phyloP scores from a whole-genome alignment of 352 stramenopile species.

The Pythium aquatile region DNA sequence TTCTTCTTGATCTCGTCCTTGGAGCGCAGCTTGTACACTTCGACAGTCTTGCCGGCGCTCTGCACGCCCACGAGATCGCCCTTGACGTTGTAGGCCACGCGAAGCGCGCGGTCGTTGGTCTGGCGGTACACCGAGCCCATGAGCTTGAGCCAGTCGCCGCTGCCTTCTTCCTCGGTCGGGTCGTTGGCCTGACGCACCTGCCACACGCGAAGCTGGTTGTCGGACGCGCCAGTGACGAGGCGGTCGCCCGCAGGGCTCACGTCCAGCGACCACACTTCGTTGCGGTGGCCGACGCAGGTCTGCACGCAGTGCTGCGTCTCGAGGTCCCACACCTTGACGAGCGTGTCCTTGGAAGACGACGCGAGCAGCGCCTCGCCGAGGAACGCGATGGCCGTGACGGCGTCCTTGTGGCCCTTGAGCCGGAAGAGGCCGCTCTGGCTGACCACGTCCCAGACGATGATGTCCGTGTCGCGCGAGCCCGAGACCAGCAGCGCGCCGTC shows the following conservation, averaged over 20 bases:
- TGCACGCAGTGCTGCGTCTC: conserved; percentile 93
- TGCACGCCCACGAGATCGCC: conserved; percentile 75
- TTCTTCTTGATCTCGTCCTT: conserved; percentile 91
- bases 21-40: conserved; percentile 88
- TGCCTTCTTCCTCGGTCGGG: conserved; percentile 12
- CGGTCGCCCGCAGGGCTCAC: conserved; percentile 62
- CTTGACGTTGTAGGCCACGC: conserved; percentile 55
- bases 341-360: conserved; percentile 91
- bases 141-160: conserved; percentile 53
- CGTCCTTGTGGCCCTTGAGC: conserved; percentile 92
- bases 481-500: conserved; percentile 82
- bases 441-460: conserved; percentile 94
- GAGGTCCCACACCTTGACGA: conserved; percentile 95
- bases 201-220: conserved; percentile 84
- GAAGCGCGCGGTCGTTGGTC: conserved; percentile 69
- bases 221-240: conserved; percentile 74
- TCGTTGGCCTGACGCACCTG: conserved; percentile 32
- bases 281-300: conserved; percentile 91
- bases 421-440: conserved; percentile 88
- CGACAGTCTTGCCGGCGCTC: conserved; percentile 86
- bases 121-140: conserved; percentile 73
- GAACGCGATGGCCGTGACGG: conserved; percentile 90
- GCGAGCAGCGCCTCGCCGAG: conserved; percentile 59
- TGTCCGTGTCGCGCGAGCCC: conserved; percentile 89
- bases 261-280: conserved; percentile 91